Evolutionary conservation across 2,329 filamentous ascomycete genomes (phyloP).

Genomic region (Mycosphaerella sp.): DNA sequence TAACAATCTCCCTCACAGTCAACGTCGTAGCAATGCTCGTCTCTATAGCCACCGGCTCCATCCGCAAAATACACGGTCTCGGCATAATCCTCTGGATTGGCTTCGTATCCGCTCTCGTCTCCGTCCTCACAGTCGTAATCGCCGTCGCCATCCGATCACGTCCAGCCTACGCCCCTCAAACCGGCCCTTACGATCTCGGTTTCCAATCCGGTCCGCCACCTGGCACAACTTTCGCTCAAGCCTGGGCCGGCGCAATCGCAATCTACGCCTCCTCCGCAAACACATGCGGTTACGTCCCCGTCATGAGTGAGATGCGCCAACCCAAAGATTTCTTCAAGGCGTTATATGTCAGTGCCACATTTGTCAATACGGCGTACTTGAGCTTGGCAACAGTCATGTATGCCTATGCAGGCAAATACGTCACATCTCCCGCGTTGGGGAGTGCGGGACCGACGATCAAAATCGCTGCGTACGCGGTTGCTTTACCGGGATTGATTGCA

Average conservation of each 20-base stretch:
- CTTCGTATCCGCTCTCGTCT: slow-evolving; percentile 52
- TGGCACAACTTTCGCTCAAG: slow-evolving; percentile 11
- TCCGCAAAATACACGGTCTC: slow-evolving; percentile 17
- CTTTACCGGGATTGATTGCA: slow-evolving; percentile 17
- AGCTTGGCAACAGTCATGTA: slow-evolving; percentile 40
- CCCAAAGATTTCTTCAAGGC: slow-evolving; percentile 27
- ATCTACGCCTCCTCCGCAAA: slow-evolving; percentile 36
- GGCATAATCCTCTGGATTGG: slow-evolving; percentile 33
- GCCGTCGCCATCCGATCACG: slow-evolving; percentile 10
- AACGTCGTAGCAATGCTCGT: background rate
- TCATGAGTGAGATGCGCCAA: slow-evolving; percentile 36
- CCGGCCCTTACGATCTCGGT: slow-evolving; percentile 11
- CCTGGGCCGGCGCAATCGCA: slow-evolving; percentile 12
- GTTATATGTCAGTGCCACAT: background rate
- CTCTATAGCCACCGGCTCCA: slow-evolving; percentile 4
- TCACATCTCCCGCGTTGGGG: slow-evolving; percentile 44
- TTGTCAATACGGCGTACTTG: background rate
- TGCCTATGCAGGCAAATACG: slow-evolving; percentile 42
- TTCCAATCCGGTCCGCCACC: slow-evolving; percentile 7
- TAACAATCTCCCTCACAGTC: background rate
- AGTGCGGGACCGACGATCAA: slow-evolving; percentile 40
- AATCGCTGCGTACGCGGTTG: slow-evolving; percentile 40
- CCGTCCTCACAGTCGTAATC: slow-evolving; percentile 38
- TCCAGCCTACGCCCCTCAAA: slow-evolving; percentile 12
- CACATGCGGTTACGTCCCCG: slow-evolving; percentile 34